These are phyloP conservation scores for Lodderomyces theae DNA, from an alignment of 1,139 yeast species.

Conservation along the genomic window DNA sequence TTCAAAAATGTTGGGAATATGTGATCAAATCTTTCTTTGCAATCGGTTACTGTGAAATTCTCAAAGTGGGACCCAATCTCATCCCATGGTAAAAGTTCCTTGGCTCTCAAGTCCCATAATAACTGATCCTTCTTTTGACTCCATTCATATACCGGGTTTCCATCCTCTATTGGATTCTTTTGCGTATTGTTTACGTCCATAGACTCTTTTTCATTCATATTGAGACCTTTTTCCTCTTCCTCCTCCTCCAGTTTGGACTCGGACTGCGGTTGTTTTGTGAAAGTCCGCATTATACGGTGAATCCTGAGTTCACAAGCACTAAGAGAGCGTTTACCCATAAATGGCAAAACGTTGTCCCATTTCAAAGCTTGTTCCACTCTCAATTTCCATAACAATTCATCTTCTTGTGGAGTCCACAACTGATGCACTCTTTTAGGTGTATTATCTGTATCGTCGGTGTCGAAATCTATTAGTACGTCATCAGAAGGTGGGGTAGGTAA, in stretches of 20 bases:
- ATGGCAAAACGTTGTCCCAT: background rate
- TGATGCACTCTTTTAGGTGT: too few species aligned
- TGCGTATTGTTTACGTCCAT: background rate
- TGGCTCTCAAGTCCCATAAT: too few species aligned
- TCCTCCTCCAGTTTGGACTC: background rate
- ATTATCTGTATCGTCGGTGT: too few species aligned
- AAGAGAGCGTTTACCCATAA: background rate
- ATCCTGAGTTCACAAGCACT: background rate
- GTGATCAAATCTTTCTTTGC: too few species aligned
- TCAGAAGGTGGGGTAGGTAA: background rate
- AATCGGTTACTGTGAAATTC: too few species aligned
- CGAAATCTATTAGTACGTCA: too few species aligned
- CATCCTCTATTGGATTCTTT: background rate
- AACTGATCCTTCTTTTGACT: too few species aligned
- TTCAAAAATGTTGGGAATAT: too few species aligned
- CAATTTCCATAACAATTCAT: background rate
- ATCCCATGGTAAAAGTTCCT: too few species aligned
- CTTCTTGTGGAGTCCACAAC: background rate
- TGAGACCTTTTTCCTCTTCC: background rate
- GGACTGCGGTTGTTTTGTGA: background rate
- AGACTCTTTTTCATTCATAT: background rate
- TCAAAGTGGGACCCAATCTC: too few species aligned
- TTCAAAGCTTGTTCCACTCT: background rate
- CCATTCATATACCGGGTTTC: too few species aligned
- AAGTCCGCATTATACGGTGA: background rate